Percentiles rank a stretch among this genome's conserved stretches.
These are phyloP conservation scores for Lactarius quietus DNA, from an alignment of 768 basidiomycete genomes.

Conservation along the genomic window DNA sequence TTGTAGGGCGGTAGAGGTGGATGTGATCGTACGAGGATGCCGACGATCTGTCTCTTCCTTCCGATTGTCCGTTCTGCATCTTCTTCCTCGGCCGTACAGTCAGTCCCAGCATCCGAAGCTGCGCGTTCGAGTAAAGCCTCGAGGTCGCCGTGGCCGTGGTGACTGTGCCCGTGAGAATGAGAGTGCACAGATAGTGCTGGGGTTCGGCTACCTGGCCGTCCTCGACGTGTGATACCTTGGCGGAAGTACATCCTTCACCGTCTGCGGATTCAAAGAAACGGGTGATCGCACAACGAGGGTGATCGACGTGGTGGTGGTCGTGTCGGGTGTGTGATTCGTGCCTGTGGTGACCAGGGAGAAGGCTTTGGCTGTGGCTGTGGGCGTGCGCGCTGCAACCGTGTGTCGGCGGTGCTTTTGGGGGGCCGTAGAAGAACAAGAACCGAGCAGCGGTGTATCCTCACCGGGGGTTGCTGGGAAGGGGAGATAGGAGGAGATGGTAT, in stretches of 20 bases:
- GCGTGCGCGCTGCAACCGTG: conserved; percentile 1
- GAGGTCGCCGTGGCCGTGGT: conserved; percentile 23
- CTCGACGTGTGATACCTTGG: background rate
- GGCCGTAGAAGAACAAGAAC: background rate
- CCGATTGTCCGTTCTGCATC: conserved; percentile 39
- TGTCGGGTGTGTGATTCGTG: conserved; percentile 33
- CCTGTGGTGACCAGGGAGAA: conserved; percentile 37
- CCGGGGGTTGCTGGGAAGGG: background rate
- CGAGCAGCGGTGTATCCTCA: conserved; percentile 19
- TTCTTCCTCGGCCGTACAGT: conserved; percentile 8
- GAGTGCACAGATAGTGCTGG: background rate
- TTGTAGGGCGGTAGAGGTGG: background rate
- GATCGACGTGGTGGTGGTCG: conserved; percentile 26
- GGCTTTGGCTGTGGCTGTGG: conserved; percentile 4
- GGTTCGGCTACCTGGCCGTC: conserved; percentile 1
- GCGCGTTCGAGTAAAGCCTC: conserved; percentile 14
- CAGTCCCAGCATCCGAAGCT: conserved; percentile 5
- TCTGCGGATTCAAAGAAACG: background rate
- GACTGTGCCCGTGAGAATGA: background rate
- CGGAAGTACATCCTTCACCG: background rate
- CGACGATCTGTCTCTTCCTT: conserved; percentile 63
- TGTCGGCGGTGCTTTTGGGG: background rate
- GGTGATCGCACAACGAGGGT: conserved; percentile 11
- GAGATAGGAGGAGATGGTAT: background rate
- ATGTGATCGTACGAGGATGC: conserved; percentile 54